phyloP scores from a whole-genome alignment of 2,329 filamentous ascomycete species.

The Diaporthe amygdali region DNA sequence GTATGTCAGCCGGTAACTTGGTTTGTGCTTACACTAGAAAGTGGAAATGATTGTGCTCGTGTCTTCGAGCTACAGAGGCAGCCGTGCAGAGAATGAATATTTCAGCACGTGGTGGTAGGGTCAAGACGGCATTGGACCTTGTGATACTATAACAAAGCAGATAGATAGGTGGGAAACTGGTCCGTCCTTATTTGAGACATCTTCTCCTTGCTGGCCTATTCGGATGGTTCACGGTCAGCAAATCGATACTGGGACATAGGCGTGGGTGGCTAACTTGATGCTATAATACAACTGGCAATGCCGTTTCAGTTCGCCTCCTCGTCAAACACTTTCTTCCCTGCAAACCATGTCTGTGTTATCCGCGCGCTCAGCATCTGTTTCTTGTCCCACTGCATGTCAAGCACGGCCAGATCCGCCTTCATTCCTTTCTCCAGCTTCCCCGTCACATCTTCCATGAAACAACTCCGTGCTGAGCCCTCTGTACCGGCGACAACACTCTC shows the following conservation, averaged over 20 bases:
- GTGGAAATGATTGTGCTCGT: too few relatives aligned
- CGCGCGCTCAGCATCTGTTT: slow-evolving; percentile 50
- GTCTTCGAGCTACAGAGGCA: too few relatives aligned
- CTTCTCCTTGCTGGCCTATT: not conserved
- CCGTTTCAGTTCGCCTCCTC: not conserved
- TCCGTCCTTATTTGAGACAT: too few relatives aligned
- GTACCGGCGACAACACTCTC: slow-evolving; percentile 61
- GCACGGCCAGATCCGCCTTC: slow-evolving; percentile 62
- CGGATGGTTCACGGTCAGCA: not conserved
- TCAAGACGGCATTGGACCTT: too few relatives aligned
- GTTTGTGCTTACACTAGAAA: too few relatives aligned
- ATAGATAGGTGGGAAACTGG: too few relatives aligned
- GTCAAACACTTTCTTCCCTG: slow-evolving; percentile 46
- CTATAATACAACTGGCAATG: not conserved
- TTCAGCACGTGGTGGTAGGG: too few relatives aligned
- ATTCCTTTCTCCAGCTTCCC: slow-evolving; percentile 58
- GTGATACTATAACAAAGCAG: too few relatives aligned
- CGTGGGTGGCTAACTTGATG: not conserved
- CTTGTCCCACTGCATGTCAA: slow-evolving; percentile 56
- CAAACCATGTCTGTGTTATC: slow-evolving; percentile 60
- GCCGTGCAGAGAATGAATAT: too few relatives aligned
- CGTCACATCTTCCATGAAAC: slow-evolving; percentile 59
- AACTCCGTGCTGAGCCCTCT: slow-evolving; percentile 60
- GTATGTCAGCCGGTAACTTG: too few relatives aligned
- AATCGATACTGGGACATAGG: not conserved